A percentile compares a stretch with the other conserved stretches of the same genome.
Evolutionary conservation across 768 basidiomycete species (phyloP).

Genomic region (Sutorius australiensis): DNA sequence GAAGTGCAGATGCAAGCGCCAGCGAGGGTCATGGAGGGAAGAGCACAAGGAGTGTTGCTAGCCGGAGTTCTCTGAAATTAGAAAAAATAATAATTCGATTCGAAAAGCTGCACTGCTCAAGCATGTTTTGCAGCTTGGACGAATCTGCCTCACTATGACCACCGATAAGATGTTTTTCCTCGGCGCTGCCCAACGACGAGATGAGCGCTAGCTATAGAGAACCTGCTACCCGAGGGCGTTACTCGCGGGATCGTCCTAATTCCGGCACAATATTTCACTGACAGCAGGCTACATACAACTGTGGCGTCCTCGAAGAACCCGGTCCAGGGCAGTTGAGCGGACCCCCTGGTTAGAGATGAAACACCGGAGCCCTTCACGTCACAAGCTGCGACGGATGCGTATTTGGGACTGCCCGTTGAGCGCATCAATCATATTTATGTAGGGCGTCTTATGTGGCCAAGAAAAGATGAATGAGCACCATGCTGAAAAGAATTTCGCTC

Average conservation of each 20-base stretch:
- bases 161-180: background rate
- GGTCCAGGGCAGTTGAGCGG: background rate
- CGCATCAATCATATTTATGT: background rate
- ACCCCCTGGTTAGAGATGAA: background rate
- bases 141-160: background rate
- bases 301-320: background rate
- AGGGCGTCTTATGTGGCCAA: background rate
- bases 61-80: slow-evolving; percentile 29
- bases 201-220: background rate
- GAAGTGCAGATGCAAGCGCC: slow-evolving; percentile 6
- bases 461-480: slow-evolving; percentile 1
- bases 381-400: background rate
- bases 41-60: slow-evolving; percentile 28
- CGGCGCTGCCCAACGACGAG: background rate
- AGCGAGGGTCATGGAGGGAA: slow-evolving; percentile 22
- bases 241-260: background rate
- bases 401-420: background rate
- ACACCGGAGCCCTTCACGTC: background rate
- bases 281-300: background rate
- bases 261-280: background rate
- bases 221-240: background rate
- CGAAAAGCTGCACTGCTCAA: slow-evolving; percentile 18
- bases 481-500: background rate
- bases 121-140: slow-evolving; percentile 10
- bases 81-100: slow-evolving; percentile 31